phyloP scores from a whole-genome alignment of 148 eudicot genomes.

The Rhododendron williamsianum region DNA sequence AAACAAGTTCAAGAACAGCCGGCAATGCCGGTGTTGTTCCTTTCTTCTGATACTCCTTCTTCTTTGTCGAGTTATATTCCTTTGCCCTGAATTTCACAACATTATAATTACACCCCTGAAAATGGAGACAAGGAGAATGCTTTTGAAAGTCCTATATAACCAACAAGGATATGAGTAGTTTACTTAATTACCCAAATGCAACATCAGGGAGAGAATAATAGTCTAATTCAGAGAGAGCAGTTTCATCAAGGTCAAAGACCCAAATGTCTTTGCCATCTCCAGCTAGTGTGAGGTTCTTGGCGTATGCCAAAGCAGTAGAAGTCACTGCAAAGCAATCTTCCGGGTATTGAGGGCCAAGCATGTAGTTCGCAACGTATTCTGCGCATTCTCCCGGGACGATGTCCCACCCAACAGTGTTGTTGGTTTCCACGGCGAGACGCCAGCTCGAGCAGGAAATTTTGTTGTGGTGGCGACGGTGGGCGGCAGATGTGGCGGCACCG shows the following conservation, averaged over 20 bases:
- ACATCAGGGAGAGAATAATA: not conserved
- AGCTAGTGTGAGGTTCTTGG: not conserved
- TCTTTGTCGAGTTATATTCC: conserved; percentile 10
- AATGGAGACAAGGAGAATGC: not conserved
- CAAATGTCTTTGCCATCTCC: not conserved
- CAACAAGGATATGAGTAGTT: too few relatives aligned
- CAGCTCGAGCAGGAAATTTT: not conserved
- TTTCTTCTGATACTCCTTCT: conserved; percentile 15
- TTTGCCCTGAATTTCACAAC: conserved; percentile 9
- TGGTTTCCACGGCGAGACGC: not conserved
- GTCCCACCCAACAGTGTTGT: not conserved
- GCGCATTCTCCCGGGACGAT: not conserved
- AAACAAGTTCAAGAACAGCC: not conserved
- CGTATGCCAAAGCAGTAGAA: not conserved
- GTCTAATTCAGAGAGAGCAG: not conserved
- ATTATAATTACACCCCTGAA: not conserved
- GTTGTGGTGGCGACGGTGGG: not conserved
- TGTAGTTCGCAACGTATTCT: not conserved
- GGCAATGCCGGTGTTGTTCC: conserved; percentile 19
- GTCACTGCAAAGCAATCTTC: not conserved
- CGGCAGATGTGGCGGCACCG: not conserved
- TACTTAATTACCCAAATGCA: not conserved
- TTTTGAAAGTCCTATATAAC: not conserved
- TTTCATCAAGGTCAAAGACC: not conserved
- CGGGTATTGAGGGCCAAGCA: not conserved